phyloP scores from a whole-genome alignment of 495 filamentous ascomycete genomes.

The Penicillium paradoxum region DNA sequence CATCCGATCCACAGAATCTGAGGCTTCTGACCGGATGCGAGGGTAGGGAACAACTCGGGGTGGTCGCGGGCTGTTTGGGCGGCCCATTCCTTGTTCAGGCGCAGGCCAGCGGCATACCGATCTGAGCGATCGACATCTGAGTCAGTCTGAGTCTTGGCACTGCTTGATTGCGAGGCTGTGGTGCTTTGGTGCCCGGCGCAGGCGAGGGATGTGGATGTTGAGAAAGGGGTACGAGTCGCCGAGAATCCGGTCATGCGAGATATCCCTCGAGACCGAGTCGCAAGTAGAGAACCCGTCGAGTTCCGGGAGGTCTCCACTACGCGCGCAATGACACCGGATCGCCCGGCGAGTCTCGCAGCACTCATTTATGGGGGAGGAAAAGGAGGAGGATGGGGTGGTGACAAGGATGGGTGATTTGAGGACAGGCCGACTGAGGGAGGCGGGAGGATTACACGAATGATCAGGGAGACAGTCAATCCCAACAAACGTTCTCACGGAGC shows the following conservation, averaged over 20 bases:
- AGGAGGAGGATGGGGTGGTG: conserved; percentile 1
- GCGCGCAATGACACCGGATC: conserved; percentile 12
- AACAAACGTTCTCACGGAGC: background rate
- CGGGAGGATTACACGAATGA: background rate
- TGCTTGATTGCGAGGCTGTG: background rate
- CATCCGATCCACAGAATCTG: conserved; percentile 89
- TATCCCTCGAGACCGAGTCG: background rate
- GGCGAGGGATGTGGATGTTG: conserved; percentile 19
- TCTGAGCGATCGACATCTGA: conserved; percentile 18
- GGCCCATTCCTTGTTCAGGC: conserved; percentile 65
- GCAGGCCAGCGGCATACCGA: conserved; percentile 30
- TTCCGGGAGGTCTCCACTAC: background rate
- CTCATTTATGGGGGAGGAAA: conserved; percentile 17
- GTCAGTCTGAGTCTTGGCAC: conserved; percentile 20
- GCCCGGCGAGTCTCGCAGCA: conserved; percentile 20
- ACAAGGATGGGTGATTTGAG: background rate
- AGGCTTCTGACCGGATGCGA: conserved; percentile 65
- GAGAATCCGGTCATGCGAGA: background rate
- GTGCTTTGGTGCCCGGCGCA: conserved; percentile 13
- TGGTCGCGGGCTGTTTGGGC: conserved; percentile 59
- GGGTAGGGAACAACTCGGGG: conserved; percentile 66
- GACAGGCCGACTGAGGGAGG: background rate
- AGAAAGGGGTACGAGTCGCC: conserved; percentile 9
- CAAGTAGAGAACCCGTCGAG: background rate
- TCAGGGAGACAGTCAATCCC: background rate